Evolutionary conservation across 768 basidiomycete species (phyloP).

Genomic region (Zangia roseola): DNA sequence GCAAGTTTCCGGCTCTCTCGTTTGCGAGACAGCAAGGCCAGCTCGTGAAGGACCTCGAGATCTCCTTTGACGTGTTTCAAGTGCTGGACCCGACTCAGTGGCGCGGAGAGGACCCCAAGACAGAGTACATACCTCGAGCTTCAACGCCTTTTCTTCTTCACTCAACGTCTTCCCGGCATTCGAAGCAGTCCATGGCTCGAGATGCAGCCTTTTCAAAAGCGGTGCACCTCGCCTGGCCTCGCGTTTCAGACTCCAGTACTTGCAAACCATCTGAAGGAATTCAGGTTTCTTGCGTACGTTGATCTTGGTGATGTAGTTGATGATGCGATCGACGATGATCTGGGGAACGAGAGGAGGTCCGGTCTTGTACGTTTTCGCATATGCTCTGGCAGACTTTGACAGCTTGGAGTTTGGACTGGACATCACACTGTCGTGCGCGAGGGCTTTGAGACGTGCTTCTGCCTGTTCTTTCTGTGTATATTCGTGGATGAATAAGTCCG

Average conservation of each 20-base stretch:
- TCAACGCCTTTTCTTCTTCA: conserved; percentile 79
- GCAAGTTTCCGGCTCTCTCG: conserved; percentile 80
- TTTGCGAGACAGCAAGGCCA: conserved; percentile 67
- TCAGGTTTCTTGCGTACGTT: conserved; percentile 71
- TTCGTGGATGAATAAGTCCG: neutral
- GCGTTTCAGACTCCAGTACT: conserved; percentile 97
- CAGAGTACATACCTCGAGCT: conserved; percentile 63
- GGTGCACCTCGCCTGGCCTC: conserved; percentile 94
- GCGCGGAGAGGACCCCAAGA: neutral
- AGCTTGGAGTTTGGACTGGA: conserved; percentile 42
- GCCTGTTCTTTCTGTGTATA: conserved; percentile 61
- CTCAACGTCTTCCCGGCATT: conserved; percentile 61
- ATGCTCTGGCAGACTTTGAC: conserved; percentile 84
- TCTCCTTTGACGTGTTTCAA: conserved; percentile 70
- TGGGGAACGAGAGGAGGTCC: conserved; percentile 91
- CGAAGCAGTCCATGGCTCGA: conserved; percentile 96
- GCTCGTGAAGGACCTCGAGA: conserved; percentile 65
- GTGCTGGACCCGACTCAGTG: conserved; percentile 32
- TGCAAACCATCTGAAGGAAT: conserved; percentile 74
- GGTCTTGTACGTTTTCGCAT: conserved; percentile 88
- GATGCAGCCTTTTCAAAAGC: conserved; percentile 84
- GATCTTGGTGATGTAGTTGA: conserved; percentile 70
- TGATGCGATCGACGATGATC: conserved; percentile 76
- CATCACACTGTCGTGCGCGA: conserved; percentile 43
- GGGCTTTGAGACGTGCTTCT: conserved; percentile 56